Conservation (phyloP, 2,329 filamentous ascomycete genomes). For the Berkeleyomyces basicola region DNA sequence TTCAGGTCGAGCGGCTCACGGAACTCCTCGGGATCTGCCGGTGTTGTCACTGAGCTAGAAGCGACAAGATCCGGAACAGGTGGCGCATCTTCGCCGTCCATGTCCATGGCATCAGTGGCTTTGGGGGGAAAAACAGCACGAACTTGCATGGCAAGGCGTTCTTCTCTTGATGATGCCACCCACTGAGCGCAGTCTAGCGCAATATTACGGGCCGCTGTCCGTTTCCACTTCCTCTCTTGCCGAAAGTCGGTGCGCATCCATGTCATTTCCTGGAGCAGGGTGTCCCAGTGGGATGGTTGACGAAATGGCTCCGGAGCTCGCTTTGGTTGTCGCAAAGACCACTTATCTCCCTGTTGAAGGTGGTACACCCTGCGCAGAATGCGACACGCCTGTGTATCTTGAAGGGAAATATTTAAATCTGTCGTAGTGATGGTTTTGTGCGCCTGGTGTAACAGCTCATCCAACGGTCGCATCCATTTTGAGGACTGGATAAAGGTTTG, state of each 20-base stretch:
- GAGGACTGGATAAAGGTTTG: constrained; percentile 38
- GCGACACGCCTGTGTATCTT: constrained; percentile 75
- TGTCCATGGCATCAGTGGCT: constrained; percentile 19
- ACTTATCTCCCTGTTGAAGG: constrained; percentile 77
- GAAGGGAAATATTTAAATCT: constrained; percentile 66
- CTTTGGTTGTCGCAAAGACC: constrained; percentile 81
- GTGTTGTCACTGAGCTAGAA: not conserved
- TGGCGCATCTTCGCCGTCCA: constrained; percentile 28
- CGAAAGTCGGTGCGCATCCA: constrained; percentile 97
- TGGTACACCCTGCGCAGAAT: constrained; percentile 78
- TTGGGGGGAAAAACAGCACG: constrained; percentile 30
- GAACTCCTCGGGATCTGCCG: constrained; percentile 22
- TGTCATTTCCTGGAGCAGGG: constrained; percentile 78
- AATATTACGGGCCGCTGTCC: constrained; percentile 59
- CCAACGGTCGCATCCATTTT: constrained; percentile 44
- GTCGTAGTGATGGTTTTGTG: constrained; percentile 81
- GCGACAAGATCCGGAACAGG: constrained; percentile 19
- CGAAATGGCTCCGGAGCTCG: constrained; percentile 66
- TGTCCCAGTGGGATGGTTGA: constrained; percentile 66
- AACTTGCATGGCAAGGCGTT: constrained; percentile 53
- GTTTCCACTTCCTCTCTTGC: constrained; percentile 90
- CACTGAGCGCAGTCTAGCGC: constrained; percentile 76
- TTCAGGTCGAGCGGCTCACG: constrained; percentile 29
- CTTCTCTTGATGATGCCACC: constrained; percentile 46
- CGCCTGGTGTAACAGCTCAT: constrained; percentile 62